phyloP scores from a whole-genome alignment of 371 early-diverging fungal genomes.

The Mucor irregularis region DNA sequence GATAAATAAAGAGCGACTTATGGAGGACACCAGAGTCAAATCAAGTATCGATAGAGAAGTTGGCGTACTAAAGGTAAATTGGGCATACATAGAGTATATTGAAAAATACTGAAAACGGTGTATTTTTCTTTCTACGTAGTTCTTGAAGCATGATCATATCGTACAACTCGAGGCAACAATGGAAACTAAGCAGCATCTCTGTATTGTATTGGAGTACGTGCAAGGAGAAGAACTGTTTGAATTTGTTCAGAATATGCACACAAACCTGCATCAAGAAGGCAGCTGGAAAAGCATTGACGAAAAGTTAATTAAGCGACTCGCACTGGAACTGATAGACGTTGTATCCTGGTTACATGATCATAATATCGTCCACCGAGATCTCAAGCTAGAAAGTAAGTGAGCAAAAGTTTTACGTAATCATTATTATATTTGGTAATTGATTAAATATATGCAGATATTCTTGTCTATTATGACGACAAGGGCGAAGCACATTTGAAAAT shows the following conservation, averaged over 20 bases:
- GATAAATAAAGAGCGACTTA: conserved; percentile 25
- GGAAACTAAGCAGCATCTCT: conserved; percentile 54
- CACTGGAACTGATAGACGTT: conserved; percentile 51
- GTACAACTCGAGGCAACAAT: conserved; percentile 67
- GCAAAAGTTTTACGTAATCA: neutral
- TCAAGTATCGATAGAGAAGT: conserved; percentile 35
- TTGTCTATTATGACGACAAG: conserved; percentile 25
- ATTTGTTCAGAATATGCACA: conserved; percentile 33
- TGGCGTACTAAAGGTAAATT: conserved; percentile 24
- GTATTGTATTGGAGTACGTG: conserved; percentile 43
- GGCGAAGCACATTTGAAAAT: conserved; percentile 59
- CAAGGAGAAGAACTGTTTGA: conserved; percentile 30
- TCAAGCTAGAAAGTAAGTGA: conserved; percentile 68
- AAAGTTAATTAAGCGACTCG: conserved; percentile 18
- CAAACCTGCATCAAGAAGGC: conserved; percentile 1
- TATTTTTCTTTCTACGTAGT: conserved; percentile 16
- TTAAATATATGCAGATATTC: conserved; percentile 27
- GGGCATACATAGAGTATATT: too few relatives aligned
- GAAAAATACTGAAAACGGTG: neutral
- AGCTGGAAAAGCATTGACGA: conserved; percentile 17
- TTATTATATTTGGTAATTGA: neutral
- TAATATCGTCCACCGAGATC: conserved; percentile 67
- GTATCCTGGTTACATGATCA: conserved; percentile 62
- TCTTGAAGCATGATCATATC: conserved; percentile 60
- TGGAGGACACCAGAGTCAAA: conserved; percentile 14